Percentiles rank a stretch among this genome's conserved stretches.
phyloP scores from a whole-genome alignment of 108 stramenopile species.

The Cyclostephanos invisitatus region DNA sequence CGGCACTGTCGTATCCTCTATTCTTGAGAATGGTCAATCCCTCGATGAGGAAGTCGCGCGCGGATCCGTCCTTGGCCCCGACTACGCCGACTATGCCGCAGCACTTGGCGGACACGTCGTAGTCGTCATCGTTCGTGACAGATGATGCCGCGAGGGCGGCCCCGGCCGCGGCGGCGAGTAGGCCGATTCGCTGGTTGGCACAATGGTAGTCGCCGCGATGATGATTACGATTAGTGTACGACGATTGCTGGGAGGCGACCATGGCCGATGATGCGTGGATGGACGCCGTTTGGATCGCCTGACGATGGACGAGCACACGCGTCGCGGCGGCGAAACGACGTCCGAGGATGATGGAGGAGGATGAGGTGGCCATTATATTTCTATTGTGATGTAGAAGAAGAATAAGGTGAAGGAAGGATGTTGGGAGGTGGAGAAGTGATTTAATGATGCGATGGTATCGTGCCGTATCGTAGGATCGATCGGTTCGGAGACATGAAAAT shows the following conservation, averaged over 20 bases:
- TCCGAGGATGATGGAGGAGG: slow-evolving; percentile 18
- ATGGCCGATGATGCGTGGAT: slow-evolving; percentile 9
- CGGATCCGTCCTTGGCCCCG: slow-evolving; percentile 43
- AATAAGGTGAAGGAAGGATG: too few species aligned
- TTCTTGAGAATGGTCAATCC: slow-evolving; percentile 96
- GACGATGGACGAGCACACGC: slow-evolving; percentile 24
- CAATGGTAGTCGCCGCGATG: not conserved
- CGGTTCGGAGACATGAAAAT: too few species aligned
- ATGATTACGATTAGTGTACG: not conserved
- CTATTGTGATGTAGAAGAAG: too few species aligned
- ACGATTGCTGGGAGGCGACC: slow-evolving; percentile 7
- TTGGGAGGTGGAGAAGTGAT: too few species aligned
- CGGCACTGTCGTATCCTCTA: slow-evolving; percentile 98
- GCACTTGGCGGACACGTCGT: slow-evolving; percentile 25
- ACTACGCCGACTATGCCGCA: slow-evolving; percentile 70
- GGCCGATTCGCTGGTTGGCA: not conserved
- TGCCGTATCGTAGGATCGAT: too few species aligned
- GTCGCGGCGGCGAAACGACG: slow-evolving; percentile 35
- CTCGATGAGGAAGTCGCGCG: slow-evolving; percentile 79
- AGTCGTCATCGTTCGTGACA: not conserved
- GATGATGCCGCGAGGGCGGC: slow-evolving; percentile 27
- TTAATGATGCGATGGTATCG: too few species aligned
- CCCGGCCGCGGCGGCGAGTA: slow-evolving; percentile 23
- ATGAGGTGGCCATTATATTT: slow-evolving; percentile 34
- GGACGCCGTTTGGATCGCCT: slow-evolving; percentile 18